These are phyloP conservation scores for Colletotrichum sp. DNA, from an alignment of 2,329 filamentous ascomycete genomes.

Conservation along the genomic window DNA sequence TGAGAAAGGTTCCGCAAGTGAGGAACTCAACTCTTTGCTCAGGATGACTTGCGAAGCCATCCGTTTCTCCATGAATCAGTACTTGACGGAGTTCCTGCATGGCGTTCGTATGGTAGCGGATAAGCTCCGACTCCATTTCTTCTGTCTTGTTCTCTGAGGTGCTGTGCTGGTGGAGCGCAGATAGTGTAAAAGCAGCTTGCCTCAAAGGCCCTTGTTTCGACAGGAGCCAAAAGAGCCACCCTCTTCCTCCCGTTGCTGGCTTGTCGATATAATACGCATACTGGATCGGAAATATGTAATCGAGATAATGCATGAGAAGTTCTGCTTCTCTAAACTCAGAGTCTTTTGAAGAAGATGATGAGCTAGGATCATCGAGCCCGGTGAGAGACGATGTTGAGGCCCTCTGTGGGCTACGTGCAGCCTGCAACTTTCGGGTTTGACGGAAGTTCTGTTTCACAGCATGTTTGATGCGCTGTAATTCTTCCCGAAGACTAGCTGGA, in stretches of 20 bases:
- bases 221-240: conserved; percentile 30
- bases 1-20: conserved; percentile 27
- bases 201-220: conserved; percentile 24
- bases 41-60: neutral
- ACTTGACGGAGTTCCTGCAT: conserved; percentile 27
- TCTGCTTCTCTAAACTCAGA: conserved; percentile 27
- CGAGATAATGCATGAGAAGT: conserved; percentile 30
- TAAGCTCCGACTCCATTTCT: conserved; percentile 23
- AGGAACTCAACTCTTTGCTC: conserved; percentile 30
- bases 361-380: neutral
- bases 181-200: conserved; percentile 29
- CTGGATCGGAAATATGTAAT: conserved; percentile 31
- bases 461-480: conserved; percentile 26
- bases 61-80: neutral
- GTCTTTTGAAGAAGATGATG: neutral
- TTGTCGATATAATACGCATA: conserved; percentile 30
- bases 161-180: conserved; percentile 30
- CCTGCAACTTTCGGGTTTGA: conserved; percentile 5
- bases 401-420: neutral
- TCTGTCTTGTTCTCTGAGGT: conserved; percentile 21
- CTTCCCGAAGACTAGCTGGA: conserved; percentile 30
- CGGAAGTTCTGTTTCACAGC: conserved; percentile 28
- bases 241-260: conserved; percentile 27
- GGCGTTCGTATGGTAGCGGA: conserved; percentile 29
- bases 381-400: neutral